Base-by-base conservation (phyloP, 371 early-diverging fungal species). In the Rhizopus microsporus region DNA sequence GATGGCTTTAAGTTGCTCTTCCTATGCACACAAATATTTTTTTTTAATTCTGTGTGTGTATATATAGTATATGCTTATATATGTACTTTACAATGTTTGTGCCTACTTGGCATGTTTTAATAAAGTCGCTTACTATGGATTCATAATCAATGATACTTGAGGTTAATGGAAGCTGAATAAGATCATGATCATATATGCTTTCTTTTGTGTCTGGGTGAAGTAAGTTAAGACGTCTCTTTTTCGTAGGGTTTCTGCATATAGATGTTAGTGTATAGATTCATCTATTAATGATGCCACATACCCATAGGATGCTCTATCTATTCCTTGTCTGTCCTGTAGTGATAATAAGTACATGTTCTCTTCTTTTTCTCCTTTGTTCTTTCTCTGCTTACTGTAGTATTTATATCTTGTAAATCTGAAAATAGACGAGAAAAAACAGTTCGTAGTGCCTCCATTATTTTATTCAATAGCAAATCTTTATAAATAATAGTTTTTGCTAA, bases 371-470 rank as follows among this genome's bases (percentile, higher is more conserved):
- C 0, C 4, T 3, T 9, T 31, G 16, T 13, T 4, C 29, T 6
- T n/a, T 6, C 2, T 13, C 10, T 5, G 9, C 32, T 67, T 69
- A 74, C 74, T 38, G 54, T 51, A 2, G 67, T 16, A 34, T 58
- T 63, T 7, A 38, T 54, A 53, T 75, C 75, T 47, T 75, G 68
- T 30, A 60, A 57, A 57, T 78, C 78, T 44, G 65, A 60, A 61
- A 78, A 78, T 13, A 78, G 43, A 38, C 72, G 71, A 59, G 73
- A 65, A 60, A 73, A 71, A 7, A 78, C 71, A 42, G 64, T 71
- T 56, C 78, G 57, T 32, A 78, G 52, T 7, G 75, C 67, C 46
- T 78, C 78, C 78, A 78, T 78, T n/a, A 2, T 7, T 44, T 44
- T 10, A 7, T 44, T n/a, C 16, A 46, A 46, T 7, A 42, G 16